These are phyloP conservation scores for Kokia cookei DNA, from an alignment of 441 rosid genomes.

Conservation along the genomic window DNA sequence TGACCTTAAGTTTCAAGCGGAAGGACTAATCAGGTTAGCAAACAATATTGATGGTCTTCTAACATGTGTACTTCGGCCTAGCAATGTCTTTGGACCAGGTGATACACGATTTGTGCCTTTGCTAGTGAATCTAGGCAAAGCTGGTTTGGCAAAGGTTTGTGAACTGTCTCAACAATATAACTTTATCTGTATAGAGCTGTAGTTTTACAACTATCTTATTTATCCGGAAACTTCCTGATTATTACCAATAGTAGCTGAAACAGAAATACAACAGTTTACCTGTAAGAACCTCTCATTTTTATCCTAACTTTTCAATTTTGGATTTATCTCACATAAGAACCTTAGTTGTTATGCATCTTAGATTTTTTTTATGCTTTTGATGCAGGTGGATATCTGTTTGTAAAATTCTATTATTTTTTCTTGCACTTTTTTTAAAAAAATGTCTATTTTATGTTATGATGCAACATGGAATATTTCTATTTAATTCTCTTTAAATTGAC, in stretches of 20 bases:
- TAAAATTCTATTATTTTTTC: neutral
- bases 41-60: slow-evolving; percentile 72
- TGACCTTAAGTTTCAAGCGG: slow-evolving; percentile 97
- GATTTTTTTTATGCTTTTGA: neutral
- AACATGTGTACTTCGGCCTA: slow-evolving; percentile 88
- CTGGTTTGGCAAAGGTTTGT: slow-evolving; percentile 83
- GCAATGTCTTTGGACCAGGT: slow-evolving; percentile 88
- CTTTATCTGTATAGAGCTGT: neutral
- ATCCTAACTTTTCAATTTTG: neutral
- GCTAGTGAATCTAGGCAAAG: slow-evolving; percentile 55
- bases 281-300: neutral
- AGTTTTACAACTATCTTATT: neutral
- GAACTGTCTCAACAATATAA: neutral
- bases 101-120: slow-evolving; percentile 60
- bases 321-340: neutral
- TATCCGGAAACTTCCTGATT: neutral
- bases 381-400: neutral
- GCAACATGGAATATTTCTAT: slow-evolving; percentile 3
- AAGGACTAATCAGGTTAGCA: slow-evolving; percentile 65
- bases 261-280: neutral
- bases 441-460: neutral
- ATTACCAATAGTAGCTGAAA: neutral
- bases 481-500: slow-evolving; percentile 26
- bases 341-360: neutral
- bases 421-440: neutral